These are phyloP conservation scores for Rhodomyrtus psidioides DNA, from an alignment of 441 rosid genomes.

Conservation along the genomic window DNA sequence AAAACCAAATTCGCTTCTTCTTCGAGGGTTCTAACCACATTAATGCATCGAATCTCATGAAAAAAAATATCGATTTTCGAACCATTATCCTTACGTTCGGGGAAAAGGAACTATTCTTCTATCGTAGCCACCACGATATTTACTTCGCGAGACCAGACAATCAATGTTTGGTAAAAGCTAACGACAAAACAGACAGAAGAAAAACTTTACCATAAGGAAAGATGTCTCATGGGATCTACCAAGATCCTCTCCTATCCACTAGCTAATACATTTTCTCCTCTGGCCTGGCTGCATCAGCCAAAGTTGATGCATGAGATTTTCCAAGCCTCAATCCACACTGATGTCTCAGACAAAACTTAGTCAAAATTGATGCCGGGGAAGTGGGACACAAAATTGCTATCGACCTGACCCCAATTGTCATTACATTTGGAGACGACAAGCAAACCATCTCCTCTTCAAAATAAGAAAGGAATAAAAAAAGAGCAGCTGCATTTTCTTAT, in stretches of 20 bases:
- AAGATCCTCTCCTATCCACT: not conserved
- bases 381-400: not conserved
- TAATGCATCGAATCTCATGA: no score
- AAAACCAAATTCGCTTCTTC: no score
- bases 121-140: not conserved
- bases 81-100: not conserved
- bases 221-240: not conserved
- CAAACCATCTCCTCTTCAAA: not conserved
- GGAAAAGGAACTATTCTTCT: not conserved
- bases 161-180: not conserved
- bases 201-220: not conserved
- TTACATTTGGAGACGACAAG: not conserved
- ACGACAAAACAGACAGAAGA: not conserved
- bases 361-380: not conserved
- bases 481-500: not conserved
- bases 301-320: no score
- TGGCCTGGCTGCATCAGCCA: not conserved
- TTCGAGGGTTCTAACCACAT: no score
- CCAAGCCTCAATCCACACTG: not conserved
- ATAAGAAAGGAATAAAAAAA: not conserved
- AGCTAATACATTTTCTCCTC: not conserved
- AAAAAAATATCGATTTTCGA: no score
- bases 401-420: not conserved
- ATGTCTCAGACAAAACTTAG: not conserved
- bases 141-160: not conserved